A percentile compares a stretch with the other conserved stretches of the same genome.
These are phyloP conservation scores for Geranomyces michiganensis DNA, from an alignment of 192 early-diverging fungal genomes.

Conservation along the genomic window DNA sequence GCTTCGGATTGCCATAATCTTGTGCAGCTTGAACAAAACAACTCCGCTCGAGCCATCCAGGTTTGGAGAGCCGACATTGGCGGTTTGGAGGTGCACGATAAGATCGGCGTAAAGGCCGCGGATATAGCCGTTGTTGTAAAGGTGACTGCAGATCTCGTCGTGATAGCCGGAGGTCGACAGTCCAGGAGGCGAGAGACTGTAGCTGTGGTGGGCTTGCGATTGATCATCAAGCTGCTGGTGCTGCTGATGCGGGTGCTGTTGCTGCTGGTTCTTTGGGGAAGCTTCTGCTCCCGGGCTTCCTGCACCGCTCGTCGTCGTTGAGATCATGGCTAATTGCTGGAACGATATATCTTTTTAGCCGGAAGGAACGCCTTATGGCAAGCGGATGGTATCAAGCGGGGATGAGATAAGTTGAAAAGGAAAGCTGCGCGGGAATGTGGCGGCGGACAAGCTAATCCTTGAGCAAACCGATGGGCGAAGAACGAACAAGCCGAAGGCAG, in stretches of 20 bases:
- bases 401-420: no score
- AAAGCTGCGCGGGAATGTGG: no score
- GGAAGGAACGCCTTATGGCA: no score
- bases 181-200: not conserved
- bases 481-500: no score
- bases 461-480: no score
- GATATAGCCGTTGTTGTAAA: slow-evolving; percentile 54
- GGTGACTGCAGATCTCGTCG: slow-evolving; percentile 55
- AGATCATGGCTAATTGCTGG: slow-evolving; percentile 1
- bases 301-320: not conserved
- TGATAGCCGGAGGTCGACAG: slow-evolving; percentile 30
- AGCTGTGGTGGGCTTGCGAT: not conserved
- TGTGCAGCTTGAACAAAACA: slow-evolving; percentile 55
- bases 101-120: slow-evolving; percentile 54
- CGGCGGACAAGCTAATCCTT: no score
- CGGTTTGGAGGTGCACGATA: slow-evolving; percentile 41
- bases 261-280: not conserved
- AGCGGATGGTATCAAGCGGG: no score
- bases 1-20: slow-evolving; percentile 51
- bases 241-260: not conserved
- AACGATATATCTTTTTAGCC: no score
- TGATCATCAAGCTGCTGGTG: slow-evolving; percentile 1
- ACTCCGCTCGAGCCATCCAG: slow-evolving; percentile 13
- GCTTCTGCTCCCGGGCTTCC: not conserved
- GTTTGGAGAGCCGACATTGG: not conserved